phyloP scores from a whole-genome alignment of 305 asterid species.

The Plantago lanceolata region DNA sequence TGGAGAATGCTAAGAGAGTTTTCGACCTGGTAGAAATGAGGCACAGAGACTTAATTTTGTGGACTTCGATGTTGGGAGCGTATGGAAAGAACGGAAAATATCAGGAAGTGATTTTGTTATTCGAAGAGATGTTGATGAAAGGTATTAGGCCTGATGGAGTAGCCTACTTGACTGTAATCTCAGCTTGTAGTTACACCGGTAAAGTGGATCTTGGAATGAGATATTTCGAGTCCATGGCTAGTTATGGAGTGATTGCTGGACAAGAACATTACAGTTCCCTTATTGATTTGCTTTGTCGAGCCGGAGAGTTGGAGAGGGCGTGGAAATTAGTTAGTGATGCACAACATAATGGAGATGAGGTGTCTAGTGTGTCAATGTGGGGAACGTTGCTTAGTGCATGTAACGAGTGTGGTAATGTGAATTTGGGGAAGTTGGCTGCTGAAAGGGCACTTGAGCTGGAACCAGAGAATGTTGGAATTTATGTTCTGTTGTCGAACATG shows the following conservation, averaged over 20 bases:
- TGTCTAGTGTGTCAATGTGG: conserved; percentile 42
- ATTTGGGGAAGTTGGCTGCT: conserved; percentile 68
- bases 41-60: conserved; percentile 54
- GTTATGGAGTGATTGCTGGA: conserved; percentile 42
- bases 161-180: conserved; percentile 65
- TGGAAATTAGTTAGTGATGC: conserved; percentile 44
- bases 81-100: conserved; percentile 62
- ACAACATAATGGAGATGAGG: conserved; percentile 25
- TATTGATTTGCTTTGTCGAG: conserved; percentile 74
- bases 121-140: conserved; percentile 50
- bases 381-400: background rate
- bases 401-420: conserved; percentile 51
- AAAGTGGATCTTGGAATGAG: conserved; percentile 67
- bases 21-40: conserved; percentile 40
- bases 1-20: conserved; percentile 34
- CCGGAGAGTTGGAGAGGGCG: conserved; percentile 75
- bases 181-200: conserved; percentile 85
- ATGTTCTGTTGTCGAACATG: conserved; percentile 64
- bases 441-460: conserved; percentile 60
- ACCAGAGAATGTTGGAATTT: conserved; percentile 61
- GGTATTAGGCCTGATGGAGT: conserved; percentile 74
- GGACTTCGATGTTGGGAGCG: conserved; percentile 81
- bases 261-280: conserved; percentile 80
- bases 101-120: conserved; percentile 45
- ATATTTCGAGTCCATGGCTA: conserved; percentile 61